Evolutionary conservation across 495 filamentous ascomycete species (phyloP).

Genomic region (Mycothermus thermophilus): DNA sequence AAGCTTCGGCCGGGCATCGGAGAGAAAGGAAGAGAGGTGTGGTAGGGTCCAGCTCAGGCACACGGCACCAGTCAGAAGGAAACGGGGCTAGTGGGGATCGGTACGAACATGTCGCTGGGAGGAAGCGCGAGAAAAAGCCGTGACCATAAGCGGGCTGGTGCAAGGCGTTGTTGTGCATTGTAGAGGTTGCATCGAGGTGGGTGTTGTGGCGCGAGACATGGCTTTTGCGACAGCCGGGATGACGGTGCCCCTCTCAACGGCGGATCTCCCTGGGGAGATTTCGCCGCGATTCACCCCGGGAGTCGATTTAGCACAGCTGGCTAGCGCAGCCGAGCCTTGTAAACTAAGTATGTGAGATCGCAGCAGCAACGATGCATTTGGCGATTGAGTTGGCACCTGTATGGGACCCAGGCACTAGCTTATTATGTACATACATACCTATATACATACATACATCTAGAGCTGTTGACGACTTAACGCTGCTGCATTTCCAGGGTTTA

Average conservation of each 20-base stretch:
- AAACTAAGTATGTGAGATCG: too few species aligned
- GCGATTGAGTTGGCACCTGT: too few species aligned
- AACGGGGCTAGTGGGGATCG: slow-evolving; percentile 16
- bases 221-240: slow-evolving; percentile 11
- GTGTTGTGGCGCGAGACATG: slow-evolving; percentile 9
- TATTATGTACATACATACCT: too few species aligned
- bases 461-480: too few species aligned
- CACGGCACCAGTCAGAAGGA: slow-evolving; percentile 10
- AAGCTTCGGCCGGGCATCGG: slow-evolving; percentile 3
- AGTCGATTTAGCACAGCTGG: too few species aligned
- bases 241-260: slow-evolving; percentile 13
- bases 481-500: too few species aligned
- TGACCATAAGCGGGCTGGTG: slow-evolving; percentile 11
- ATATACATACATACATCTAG: too few species aligned
- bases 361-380: too few species aligned
- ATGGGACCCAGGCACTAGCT: too few species aligned
- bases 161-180: slow-evolving; percentile 19
- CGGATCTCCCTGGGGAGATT: slow-evolving; percentile 19
- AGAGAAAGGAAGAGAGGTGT: too few species aligned
- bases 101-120: slow-evolving; percentile 16
- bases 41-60: slow-evolving; percentile 10
- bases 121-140: slow-evolving; percentile 11
- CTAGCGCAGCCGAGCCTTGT: too few species aligned
- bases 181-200: slow-evolving; percentile 18
- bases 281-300: too few species aligned